Conservation (phyloP, 352 stramenopile genomes). For the Proteromonas lacertae region DNA sequence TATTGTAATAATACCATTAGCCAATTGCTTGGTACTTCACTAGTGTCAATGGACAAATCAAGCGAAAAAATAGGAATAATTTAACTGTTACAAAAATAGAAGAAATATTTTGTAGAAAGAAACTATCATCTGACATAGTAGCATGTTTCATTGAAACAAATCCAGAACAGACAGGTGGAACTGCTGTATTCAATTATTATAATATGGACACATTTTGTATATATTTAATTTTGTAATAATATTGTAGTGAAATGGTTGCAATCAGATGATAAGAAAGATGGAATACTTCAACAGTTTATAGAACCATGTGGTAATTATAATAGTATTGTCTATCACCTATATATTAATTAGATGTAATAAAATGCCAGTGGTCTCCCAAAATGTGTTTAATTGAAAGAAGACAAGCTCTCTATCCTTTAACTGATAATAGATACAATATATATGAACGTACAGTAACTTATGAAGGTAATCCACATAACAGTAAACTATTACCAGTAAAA, state of each 20-base stretch:
- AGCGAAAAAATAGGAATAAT: constrained; percentile 53
- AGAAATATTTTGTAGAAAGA: constrained; percentile 51
- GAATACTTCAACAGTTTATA: constrained; percentile 67
- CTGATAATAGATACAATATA: constrained; percentile 48
- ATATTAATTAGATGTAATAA: constrained; percentile 29
- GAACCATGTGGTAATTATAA: constrained; percentile 53
- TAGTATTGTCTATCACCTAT: constrained; percentile 10
- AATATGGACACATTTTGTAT: too few relatives aligned
- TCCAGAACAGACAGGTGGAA: background rate
- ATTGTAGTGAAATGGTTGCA: constrained; percentile 49
- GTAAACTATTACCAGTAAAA: constrained; percentile 31
- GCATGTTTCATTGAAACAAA: constrained; percentile 39
- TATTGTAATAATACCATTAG: constrained; percentile 46
- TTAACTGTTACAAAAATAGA: constrained; percentile 58
- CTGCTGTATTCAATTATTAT: too few relatives aligned
- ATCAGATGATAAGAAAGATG: constrained; percentile 48
- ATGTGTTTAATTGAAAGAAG: constrained; percentile 60
- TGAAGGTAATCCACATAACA: constrained; percentile 51
- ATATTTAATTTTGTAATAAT: constrained; percentile 23
- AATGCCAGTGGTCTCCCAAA: constrained; percentile 66
- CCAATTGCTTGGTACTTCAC: constrained; percentile 77
- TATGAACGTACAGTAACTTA: constrained; percentile 72
- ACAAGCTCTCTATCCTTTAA: constrained; percentile 42
- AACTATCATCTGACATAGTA: constrained; percentile 33
- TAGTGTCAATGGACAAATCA: constrained; percentile 24